Evolutionary conservation across 129 eudicot genomes (phyloP), one percentile per base, ranked within the genome.

Genomic region (Pulicaria dysenterica): DNA sequence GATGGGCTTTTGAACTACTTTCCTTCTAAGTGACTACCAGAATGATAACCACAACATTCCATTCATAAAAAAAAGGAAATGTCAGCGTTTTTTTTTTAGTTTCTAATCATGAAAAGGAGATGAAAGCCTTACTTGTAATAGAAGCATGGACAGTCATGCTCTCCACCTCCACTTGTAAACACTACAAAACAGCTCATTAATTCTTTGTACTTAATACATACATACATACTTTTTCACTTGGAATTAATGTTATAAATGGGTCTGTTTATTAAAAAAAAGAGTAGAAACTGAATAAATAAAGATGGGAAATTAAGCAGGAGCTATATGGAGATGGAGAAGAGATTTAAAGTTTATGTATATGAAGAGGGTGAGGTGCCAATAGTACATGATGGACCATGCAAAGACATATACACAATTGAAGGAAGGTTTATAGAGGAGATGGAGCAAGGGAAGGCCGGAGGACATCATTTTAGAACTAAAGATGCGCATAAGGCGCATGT

Each of bases 341-440:
- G 85, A 61, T 79, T 92, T 61, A 92, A 87, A 75, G 88, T 92
- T 17, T 89, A 87, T 42, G 86, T 89, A 4, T 92, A 93, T 10
- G 82, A 89, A 72, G 98, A 93, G 57, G 98, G 98, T 8, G 98
- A 93, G 69, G 40, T 73, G 8, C 96, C 96, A 73, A 70, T 93
- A 0, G 92, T 93, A 55, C 98, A 93, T 70, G 84, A 78, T 43
- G 98, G 98, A 7, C 98, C 98, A 48, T 93, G 96, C 82, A 93
- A 89, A 86, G 81, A 93, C 73, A 87, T 93, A 70, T 93, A 93
- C 87, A 75, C 90, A 5, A 81, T 80, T 54, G 98, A 92, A 76
- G 98, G 98, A 67, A 83, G 91, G 49, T 93, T 93, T 74, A 93
- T 93, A 61, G 81, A 80, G 15, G 96, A 93, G 67, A 93, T 93